Evolutionary conservation across 2,329 filamentous ascomycete species (phyloP).

Genomic region (Trichoderma simmonsii): DNA sequence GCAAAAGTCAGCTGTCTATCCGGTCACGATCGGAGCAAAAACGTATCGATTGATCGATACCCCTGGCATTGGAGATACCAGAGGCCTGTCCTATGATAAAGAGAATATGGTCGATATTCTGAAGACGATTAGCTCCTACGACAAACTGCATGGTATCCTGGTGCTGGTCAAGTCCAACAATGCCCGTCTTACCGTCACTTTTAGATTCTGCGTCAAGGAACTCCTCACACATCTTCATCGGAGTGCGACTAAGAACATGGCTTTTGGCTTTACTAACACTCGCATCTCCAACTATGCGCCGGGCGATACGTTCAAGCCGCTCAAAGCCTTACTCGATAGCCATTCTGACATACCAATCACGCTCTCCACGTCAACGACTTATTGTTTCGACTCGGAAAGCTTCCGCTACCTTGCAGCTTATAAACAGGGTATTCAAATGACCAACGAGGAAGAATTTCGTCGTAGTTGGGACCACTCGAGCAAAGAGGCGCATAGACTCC

Average conservation of each 20-base stretch:
- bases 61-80: conserved; percentile 10
- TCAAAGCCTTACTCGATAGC: conserved; percentile 1
- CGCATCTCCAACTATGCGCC: conserved; percentile 13
- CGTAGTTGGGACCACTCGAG: conserved; percentile 24
- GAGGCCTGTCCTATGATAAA: conserved; percentile 5
- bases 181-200: background rate
- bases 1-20: conserved; percentile 1
- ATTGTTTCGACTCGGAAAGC: conserved; percentile 18
- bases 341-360: conserved; percentile 1
- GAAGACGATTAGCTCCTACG: background rate
- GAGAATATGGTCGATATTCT: conserved; percentile 17
- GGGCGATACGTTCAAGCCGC: conserved; percentile 6
- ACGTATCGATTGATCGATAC: conserved; percentile 19
- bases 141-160: conserved; percentile 6
- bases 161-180: conserved; percentile 18
- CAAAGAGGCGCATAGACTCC: conserved; percentile 18
- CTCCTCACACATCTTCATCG: conserved; percentile 14
- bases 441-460: background rate
- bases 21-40: conserved; percentile 2
- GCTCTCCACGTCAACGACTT: background rate
- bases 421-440: background rate
- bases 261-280: conserved; percentile 16
- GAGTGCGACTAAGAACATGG: conserved; percentile 4
- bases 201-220: conserved; percentile 4
- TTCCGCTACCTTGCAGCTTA: conserved; percentile 14